Conservation (phyloP, 208 protist genomes). For the Crithidia expoeki region DNA sequence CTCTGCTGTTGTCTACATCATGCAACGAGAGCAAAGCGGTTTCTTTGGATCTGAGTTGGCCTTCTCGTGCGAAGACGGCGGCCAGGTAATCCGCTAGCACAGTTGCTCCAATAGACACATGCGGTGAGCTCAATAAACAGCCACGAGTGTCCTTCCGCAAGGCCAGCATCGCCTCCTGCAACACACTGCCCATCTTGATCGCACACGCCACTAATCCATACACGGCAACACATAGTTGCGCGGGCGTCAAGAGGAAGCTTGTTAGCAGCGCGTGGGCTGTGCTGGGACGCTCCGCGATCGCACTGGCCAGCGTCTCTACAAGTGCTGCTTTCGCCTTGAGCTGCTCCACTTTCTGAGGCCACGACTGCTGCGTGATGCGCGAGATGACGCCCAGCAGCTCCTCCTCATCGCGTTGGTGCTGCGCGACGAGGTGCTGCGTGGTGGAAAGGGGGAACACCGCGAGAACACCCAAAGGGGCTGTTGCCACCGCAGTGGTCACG, state of each 20-base stretch:
- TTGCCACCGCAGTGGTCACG: constrained; percentile 23
- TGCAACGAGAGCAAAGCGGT: background rate
- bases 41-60: background rate
- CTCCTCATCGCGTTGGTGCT: constrained; percentile 60
- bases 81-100: constrained; percentile 10
- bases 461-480: constrained; percentile 65
- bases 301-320: constrained; percentile 10
- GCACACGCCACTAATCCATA: constrained; percentile 54
- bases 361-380: constrained; percentile 48
- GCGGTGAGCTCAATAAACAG: constrained; percentile 6
- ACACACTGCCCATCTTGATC: constrained; percentile 53
- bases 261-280: background rate
- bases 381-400: constrained; percentile 48
- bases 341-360: constrained; percentile 47
- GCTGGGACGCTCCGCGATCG: background rate
- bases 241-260: background rate
- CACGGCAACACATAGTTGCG: constrained; percentile 31
- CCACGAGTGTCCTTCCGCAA: constrained; percentile 32
- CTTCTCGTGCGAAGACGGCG: constrained; percentile 4
- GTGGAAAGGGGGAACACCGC: constrained; percentile 41
- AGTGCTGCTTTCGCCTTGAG: constrained; percentile 19
- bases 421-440: constrained; percentile 52
- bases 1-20: background rate
- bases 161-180: constrained; percentile 64
- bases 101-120: background rate